phyloP scores from a whole-genome alignment of 257 asterid species.

The Solanum etuberosum region DNA sequence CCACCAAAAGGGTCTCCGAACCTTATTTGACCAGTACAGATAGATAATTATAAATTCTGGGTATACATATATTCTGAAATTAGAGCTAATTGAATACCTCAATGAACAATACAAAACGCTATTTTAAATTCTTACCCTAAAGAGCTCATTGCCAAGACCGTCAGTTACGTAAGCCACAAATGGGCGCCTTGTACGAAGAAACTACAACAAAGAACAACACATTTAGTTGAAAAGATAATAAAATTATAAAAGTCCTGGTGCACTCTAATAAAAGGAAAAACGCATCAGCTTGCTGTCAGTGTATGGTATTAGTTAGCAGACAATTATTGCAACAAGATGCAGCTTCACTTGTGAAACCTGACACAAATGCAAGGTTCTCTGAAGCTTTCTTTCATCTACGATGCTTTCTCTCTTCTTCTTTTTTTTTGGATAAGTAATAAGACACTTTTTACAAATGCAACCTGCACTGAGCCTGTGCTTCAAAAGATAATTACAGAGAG shows the following conservation, averaged over 20 bases:
- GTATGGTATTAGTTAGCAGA: background rate
- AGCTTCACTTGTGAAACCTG: background rate
- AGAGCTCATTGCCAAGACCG: constrained; percentile 73
- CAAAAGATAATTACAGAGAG: background rate
- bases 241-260: background rate
- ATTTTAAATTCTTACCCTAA: constrained; percentile 39
- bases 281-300: background rate
- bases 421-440: background rate
- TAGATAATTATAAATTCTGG: background rate
- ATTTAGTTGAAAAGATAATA: background rate
- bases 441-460: background rate
- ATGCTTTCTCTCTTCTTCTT: background rate
- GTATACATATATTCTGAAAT: background rate
- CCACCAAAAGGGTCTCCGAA: constrained; percentile 99
- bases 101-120: background rate
- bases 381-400: background rate
- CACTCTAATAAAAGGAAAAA: background rate
- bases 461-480: background rate
- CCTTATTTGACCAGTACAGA: constrained; percentile 30
- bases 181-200: constrained; percentile 83
- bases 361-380: background rate
- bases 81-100: background rate
- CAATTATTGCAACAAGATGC: background rate
- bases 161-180: constrained; percentile 73
- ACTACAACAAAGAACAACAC: constrained; percentile 32